These are phyloP conservation scores for Vigna hirtella DNA, from an alignment of 306 rosid species.

Conservation along the genomic window DNA sequence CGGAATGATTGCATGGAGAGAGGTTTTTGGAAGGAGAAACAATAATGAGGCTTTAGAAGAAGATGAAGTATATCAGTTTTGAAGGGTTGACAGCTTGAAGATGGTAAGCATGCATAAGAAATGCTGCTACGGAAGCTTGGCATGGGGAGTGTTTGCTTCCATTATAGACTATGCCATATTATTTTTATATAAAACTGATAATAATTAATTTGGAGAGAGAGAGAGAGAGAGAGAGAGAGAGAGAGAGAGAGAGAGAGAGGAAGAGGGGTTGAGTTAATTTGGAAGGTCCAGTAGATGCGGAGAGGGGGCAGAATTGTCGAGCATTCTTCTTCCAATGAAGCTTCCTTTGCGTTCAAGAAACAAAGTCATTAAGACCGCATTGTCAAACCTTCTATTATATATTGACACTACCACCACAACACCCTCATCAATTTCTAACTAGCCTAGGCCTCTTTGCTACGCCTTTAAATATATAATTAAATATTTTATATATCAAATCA, in stretches of 20 bases:
- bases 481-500: too few relatives aligned
- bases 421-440: background rate
- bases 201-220: slow-evolving; percentile 24
- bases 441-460: slow-evolving; percentile 27
- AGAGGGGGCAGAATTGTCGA: slow-evolving; percentile 70
- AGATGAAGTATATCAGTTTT: slow-evolving; percentile 21
- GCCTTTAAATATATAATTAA: slow-evolving; percentile 5
- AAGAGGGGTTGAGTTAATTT: slow-evolving; percentile 29
- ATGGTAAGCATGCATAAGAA: slow-evolving; percentile 58
- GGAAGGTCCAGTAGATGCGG: slow-evolving; percentile 64
- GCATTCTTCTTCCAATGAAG: slow-evolving; percentile 81
- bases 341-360: slow-evolving; percentile 97
- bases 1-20: slow-evolving; percentile 65
- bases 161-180: slow-evolving; percentile 49
- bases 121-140: slow-evolving; percentile 59
- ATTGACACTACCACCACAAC: slow-evolving; percentile 37
- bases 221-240: background rate
- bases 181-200: background rate
- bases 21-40: slow-evolving; percentile 8
- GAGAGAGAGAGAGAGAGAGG: too few relatives aligned
- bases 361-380: slow-evolving; percentile 53
- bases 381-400: slow-evolving; percentile 73
- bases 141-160: slow-evolving; percentile 74
- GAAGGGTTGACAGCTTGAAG: slow-evolving; percentile 67
- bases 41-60: slow-evolving; percentile 42